phyloP scores from a whole-genome alignment of 2,329 filamentous ascomycete genomes.

The Albifimbria verrucaria region DNA sequence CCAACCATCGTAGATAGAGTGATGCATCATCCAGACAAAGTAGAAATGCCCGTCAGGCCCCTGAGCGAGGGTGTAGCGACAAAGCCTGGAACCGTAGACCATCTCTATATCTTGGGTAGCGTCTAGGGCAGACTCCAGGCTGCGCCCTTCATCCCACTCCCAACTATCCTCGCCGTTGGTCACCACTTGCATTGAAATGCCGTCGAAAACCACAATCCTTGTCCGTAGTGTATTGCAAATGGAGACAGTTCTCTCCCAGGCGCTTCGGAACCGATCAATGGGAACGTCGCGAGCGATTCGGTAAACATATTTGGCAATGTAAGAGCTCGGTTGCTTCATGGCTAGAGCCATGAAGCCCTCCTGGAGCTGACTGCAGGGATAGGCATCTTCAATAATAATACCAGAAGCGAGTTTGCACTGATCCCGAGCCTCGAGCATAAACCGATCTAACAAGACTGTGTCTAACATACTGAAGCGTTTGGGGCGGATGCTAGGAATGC shows the following conservation, averaged over 20 bases:
- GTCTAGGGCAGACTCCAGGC: neutral
- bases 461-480: neutral
- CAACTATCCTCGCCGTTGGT: neutral
- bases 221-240: neutral
- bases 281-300: neutral
- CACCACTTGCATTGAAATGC: neutral
- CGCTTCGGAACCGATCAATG: neutral
- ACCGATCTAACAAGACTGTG: neutral
- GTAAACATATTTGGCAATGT: neutral
- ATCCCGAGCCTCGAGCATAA: neutral
- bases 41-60: neutral
- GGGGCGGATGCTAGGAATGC: no score
- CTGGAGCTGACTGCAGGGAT: constrained; percentile 3
- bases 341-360: constrained; percentile 3
- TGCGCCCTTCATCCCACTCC: neutral
- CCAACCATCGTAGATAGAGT: constrained; percentile 51
- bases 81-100: neutral
- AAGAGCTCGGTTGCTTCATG: neutral
- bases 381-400: neutral
- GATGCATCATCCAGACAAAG: constrained; percentile 22
- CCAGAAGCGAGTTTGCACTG: neutral
- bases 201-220: neutral
- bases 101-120: neutral
- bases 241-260: neutral
- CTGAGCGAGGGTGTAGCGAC: neutral